These are phyloP conservation scores for Exophiala oligosperma DNA, from an alignment of 2,329 filamentous ascomycete species.

Conservation along the genomic window DNA sequence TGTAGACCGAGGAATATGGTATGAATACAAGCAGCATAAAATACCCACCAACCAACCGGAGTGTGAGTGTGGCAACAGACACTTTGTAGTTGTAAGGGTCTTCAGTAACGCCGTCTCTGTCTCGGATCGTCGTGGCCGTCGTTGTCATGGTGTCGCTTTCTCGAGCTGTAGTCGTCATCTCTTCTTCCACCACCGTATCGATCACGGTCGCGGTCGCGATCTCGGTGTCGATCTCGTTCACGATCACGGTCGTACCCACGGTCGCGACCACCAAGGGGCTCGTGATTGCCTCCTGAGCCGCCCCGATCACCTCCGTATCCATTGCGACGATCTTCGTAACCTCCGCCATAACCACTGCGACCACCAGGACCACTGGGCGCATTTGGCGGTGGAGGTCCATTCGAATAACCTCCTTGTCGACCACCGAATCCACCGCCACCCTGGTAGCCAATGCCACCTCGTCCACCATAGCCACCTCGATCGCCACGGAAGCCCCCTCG, in stretches of 20 bases:
- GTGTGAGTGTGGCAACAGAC: slow-evolving; percentile 19
- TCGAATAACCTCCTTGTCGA: slow-evolving; percentile 30
- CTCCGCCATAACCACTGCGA: slow-evolving; percentile 55
- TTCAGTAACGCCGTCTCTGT: slow-evolving; percentile 60
- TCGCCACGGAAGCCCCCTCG: slow-evolving; percentile 51
- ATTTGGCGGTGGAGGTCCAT: slow-evolving; percentile 48
- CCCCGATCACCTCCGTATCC: slow-evolving; percentile 56
- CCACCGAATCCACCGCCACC: slow-evolving; percentile 56
- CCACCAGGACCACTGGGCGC: slow-evolving; percentile 47
- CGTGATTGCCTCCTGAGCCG: slow-evolving; percentile 75
- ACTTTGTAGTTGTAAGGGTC: slow-evolving; percentile 2
- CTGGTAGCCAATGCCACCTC: slow-evolving; percentile 58
- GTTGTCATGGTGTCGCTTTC: slow-evolving; percentile 73
- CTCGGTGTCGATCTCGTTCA: slow-evolving; percentile 31
- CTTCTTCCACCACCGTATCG: slow-evolving; percentile 41
- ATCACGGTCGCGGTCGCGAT: slow-evolving; percentile 33
- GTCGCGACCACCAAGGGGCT: slow-evolving; percentile 72
- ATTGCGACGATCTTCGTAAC: slow-evolving; percentile 44
- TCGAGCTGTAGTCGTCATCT: slow-evolving; percentile 54
- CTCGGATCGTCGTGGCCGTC: slow-evolving; percentile 75
- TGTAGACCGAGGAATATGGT: slow-evolving; percentile 3
- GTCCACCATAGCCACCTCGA: slow-evolving; percentile 39
- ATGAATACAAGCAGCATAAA: slow-evolving; percentile 28
- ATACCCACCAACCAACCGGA: slow-evolving; percentile 47
- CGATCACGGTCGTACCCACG: slow-evolving; percentile 49